Percentiles rank a stretch among this genome's conserved stretches.
phyloP scores from a whole-genome alignment of 352 stramenopile species.

The Aphanomyces euteiches region DNA sequence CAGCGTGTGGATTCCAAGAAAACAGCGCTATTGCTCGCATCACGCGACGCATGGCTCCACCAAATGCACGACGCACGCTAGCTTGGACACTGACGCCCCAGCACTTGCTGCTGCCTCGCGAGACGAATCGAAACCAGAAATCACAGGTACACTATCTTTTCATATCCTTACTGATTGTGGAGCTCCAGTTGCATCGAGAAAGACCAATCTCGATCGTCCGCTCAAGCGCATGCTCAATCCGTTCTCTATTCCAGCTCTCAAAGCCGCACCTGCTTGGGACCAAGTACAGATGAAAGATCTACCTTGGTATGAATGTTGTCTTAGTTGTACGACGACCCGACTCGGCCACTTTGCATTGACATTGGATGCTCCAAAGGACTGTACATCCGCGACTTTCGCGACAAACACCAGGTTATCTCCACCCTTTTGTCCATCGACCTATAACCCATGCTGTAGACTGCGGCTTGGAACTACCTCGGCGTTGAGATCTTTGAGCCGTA shows the following conservation, averaged over 20 bases:
- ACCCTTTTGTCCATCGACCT: neutral
- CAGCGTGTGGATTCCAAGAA: slow-evolving; percentile 9
- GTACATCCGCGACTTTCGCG: slow-evolving; percentile 12
- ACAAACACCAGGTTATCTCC: neutral
- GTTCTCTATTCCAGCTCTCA: slow-evolving; percentile 4
- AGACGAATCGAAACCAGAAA: too few species aligned
- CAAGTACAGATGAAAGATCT: neutral
- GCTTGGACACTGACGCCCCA: neutral
- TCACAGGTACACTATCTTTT: too few species aligned
- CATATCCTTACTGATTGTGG: too few species aligned
- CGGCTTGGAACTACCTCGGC: slow-evolving; percentile 6
- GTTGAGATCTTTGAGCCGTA: slow-evolving; percentile 23
- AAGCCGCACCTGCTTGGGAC: slow-evolving; percentile 3
- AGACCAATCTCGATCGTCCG: slow-evolving; percentile 9
- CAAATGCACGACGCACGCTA: slow-evolving; percentile 13
- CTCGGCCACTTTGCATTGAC: slow-evolving; percentile 15
- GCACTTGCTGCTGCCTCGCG: too few species aligned
- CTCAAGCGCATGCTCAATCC: slow-evolving; percentile 22
- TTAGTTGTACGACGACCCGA: neutral
- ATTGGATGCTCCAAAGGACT: slow-evolving; percentile 18
- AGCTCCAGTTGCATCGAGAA: slow-evolving; percentile 1
- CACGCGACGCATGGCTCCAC: slow-evolving; percentile 10
- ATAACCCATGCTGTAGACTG: neutral
- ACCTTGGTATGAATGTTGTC: neutral
- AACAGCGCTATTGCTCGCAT: slow-evolving; percentile 15